A percentile compares a stretch with the other conserved stretches of the same genome.
phyloP scores from a whole-genome alignment of 176 grass and related monocot genomes.

The Paspalum notatum region DNA sequence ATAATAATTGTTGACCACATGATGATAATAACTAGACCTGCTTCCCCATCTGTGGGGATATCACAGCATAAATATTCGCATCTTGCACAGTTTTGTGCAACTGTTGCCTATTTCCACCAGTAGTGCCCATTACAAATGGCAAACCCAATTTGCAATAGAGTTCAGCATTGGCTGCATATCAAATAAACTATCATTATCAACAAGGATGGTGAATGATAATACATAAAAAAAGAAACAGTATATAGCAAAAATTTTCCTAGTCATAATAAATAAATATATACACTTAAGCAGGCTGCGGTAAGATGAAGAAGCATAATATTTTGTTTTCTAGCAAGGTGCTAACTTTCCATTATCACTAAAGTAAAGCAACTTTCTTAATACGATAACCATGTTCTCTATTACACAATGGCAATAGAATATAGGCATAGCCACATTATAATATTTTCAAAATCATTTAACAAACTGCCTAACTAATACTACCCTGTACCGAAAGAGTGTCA shows the following conservation, averaged over 20 bases:
- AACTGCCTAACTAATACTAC: not conserved
- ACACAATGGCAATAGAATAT: slow-evolving; percentile 13
- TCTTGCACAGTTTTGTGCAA: slow-evolving; percentile 79
- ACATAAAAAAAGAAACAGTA: slow-evolving; percentile 32
- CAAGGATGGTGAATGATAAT: slow-evolving; percentile 33
- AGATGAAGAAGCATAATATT: slow-evolving; percentile 4
- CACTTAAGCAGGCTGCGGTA: not conserved
- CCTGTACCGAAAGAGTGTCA: too few species aligned
- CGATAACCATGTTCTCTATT: not conserved
- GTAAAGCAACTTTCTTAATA: not conserved
- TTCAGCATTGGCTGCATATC: slow-evolving; percentile 68
- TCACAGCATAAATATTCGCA: slow-evolving; percentile 80
- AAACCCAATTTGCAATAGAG: slow-evolving; percentile 83
- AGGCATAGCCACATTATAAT: not conserved
- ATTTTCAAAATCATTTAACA: slow-evolving; percentile 3
- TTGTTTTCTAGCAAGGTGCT: slow-evolving; percentile 10
- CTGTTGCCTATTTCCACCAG: slow-evolving; percentile 70
- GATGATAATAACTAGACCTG: slow-evolving; percentile 55
- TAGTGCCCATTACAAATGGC: slow-evolving; percentile 97
- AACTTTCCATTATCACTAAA: slow-evolving; percentile 3
- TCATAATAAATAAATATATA: slow-evolving; percentile 10
- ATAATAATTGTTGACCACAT: not conserved
- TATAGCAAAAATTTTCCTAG: not conserved
- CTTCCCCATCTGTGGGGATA: slow-evolving; percentile 97
- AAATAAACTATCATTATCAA: slow-evolving; percentile 24